These are phyloP conservation scores for Pisolithus tinctorius DNA, from an alignment of 768 basidiomycete species.

Conservation along the genomic window DNA sequence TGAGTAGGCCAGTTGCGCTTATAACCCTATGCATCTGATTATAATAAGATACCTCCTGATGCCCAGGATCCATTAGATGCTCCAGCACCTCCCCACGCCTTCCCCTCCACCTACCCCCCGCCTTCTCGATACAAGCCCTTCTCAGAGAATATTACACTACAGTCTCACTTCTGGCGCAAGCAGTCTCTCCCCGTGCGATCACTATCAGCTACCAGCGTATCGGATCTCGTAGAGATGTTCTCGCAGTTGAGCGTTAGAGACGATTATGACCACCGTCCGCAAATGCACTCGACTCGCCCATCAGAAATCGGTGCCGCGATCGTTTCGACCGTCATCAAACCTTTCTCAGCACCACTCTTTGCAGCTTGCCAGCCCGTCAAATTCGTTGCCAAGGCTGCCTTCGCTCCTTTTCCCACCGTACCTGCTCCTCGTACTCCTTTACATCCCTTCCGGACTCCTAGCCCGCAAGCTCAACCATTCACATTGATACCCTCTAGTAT, in stretches of 20 bases:
- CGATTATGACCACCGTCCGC: slow-evolving; percentile 1
- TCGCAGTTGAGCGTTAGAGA: slow-evolving; percentile 8
- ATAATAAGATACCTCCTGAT: background rate
- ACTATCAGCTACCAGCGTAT: background rate
- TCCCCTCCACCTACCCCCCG: slow-evolving; percentile 17
- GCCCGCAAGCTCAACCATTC: too few relatives aligned
- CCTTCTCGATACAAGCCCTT: slow-evolving; percentile 13
- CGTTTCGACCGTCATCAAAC: too few relatives aligned
- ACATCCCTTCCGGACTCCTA: too few relatives aligned
- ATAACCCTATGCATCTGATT: slow-evolving; percentile 1
- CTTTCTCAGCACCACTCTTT: too few relatives aligned
- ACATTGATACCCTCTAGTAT: too few relatives aligned
- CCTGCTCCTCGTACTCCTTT: too few relatives aligned
- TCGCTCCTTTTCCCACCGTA: too few relatives aligned
- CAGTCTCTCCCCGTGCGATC: background rate
- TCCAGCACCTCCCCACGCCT: slow-evolving; percentile 16
- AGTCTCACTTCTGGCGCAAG: slow-evolving; percentile 7
- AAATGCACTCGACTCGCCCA: background rate
- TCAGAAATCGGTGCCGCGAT: too few relatives aligned
- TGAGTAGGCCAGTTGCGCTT: slow-evolving; percentile 3
- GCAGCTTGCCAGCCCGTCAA: too few relatives aligned
- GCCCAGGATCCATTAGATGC: slow-evolving; percentile 5
- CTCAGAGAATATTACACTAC: background rate
- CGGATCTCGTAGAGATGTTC: slow-evolving; percentile 6
- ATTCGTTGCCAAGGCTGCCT: too few relatives aligned